These are phyloP conservation scores for Camelina sativa DNA, from an alignment of 345 rosid species.

Conservation along the genomic window DNA sequence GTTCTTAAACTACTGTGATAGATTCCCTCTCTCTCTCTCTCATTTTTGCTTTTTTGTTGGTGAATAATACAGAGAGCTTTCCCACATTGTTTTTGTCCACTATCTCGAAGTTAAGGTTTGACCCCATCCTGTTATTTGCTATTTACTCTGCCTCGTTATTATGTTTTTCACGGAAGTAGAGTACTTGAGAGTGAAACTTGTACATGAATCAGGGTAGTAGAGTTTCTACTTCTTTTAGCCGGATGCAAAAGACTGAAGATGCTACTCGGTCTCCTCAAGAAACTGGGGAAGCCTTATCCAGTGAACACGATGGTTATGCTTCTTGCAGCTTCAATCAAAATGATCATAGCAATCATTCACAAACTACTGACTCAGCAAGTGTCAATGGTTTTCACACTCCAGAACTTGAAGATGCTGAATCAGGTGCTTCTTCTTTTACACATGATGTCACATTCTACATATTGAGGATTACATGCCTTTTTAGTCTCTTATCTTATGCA, in stretches of 20 bases:
- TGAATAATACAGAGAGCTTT: conserved; percentile 66
- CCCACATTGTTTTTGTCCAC: conserved; percentile 90
- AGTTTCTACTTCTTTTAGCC: conserved; percentile 57
- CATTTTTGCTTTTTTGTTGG: conserved; percentile 32
- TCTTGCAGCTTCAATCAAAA: conserved; percentile 57
- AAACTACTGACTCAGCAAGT: conserved; percentile 66
- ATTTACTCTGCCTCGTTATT: background rate
- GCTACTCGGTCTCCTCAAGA: conserved; percentile 52
- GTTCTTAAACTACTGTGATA: conserved; percentile 3
- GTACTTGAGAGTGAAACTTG: background rate
- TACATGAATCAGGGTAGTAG: conserved; percentile 60
- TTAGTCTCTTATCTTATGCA: conserved; percentile 33
- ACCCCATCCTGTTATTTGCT: conserved; percentile 20
- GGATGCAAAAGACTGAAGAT: conserved; percentile 58
- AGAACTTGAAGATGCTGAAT: conserved; percentile 84
- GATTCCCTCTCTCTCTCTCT: background rate
- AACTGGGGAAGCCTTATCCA: conserved; percentile 48
- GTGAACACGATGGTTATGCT: conserved; percentile 61
- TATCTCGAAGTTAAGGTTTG: conserved; percentile 87
- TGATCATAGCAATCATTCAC: conserved; percentile 55
- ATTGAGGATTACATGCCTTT: conserved; percentile 20
- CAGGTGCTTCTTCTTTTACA: conserved; percentile 56
- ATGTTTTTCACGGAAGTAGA: conserved; percentile 10
- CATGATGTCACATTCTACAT: conserved; percentile 6
- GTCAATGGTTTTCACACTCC: conserved; percentile 66